Conservation (phyloP, 495 filamentous ascomycete genomes). For the Trypethelium eluteriae region DNA sequence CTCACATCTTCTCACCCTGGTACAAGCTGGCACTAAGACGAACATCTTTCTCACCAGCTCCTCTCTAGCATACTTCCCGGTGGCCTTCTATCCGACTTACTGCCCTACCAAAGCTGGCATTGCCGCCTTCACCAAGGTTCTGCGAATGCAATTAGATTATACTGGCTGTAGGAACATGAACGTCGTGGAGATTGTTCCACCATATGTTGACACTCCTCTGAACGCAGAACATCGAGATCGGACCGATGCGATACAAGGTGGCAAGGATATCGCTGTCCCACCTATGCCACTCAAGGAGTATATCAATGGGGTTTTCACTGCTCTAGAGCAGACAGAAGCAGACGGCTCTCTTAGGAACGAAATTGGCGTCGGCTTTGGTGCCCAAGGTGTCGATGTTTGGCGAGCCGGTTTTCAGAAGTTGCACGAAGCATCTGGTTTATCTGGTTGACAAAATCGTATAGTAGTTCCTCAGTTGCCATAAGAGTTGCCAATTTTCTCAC, state of each 20-base stretch:
- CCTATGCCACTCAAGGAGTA: background rate
- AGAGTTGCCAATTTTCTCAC: too few species aligned
- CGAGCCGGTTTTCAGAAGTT: background rate
- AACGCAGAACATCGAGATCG: background rate
- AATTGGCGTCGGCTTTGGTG: background rate
- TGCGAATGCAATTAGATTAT: constrained; percentile 30
- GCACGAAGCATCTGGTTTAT: background rate
- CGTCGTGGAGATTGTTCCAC: constrained; percentile 35
- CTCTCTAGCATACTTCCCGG: constrained; percentile 33
- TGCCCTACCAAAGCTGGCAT: constrained; percentile 36
- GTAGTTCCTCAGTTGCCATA: background rate
- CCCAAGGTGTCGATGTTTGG: background rate
- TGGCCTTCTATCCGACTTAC: constrained; percentile 35
- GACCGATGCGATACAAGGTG: background rate
- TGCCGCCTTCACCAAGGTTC: constrained; percentile 26
- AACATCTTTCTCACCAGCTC: constrained; percentile 33
- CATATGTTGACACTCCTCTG: constrained; percentile 26
- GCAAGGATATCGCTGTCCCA: background rate
- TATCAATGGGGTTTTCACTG: background rate
- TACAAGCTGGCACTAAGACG: constrained; percentile 20
- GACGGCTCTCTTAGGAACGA: background rate
- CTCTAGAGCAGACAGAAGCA: background rate
- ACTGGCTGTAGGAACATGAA: constrained; percentile 22
- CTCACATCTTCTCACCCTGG: constrained; percentile 29
- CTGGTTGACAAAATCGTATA: background rate